phyloP scores from a whole-genome alignment of 1,284 basidiomycete genomes.

The Stygiomarasmius scandens region DNA sequence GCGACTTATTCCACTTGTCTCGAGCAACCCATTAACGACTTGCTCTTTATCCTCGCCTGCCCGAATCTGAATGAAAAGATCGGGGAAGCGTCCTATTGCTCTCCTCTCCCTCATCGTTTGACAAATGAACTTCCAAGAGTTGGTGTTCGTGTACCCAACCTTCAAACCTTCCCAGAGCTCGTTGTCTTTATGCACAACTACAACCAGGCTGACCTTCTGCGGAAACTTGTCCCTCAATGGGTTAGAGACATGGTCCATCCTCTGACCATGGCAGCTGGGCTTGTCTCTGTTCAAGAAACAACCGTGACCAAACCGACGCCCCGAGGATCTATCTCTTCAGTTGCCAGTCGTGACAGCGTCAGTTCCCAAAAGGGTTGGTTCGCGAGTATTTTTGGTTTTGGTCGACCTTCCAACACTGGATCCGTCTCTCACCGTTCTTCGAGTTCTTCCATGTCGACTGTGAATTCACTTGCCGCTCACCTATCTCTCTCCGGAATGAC shows the following conservation, averaged over 20 bases:
- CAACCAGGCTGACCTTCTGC: constrained; percentile 40
- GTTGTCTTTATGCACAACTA: constrained; percentile 41
- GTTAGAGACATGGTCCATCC: constrained; percentile 39
- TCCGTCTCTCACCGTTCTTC: neutral
- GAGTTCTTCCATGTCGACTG: neutral
- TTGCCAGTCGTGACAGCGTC: neutral
- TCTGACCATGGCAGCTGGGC: constrained; percentile 20
- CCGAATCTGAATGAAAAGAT: constrained; percentile 32
- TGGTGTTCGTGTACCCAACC: constrained; percentile 32
- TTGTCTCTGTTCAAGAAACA: neutral
- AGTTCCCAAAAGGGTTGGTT: neutral
- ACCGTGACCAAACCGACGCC: neutral
- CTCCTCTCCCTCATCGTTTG: constrained; percentile 31
- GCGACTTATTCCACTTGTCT: constrained; percentile 16
- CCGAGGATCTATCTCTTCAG: neutral
- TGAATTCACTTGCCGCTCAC: neutral
- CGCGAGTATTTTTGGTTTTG: neutral
- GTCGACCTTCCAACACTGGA: neutral
- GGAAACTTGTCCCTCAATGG: constrained; percentile 40
- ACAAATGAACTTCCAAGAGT: constrained; percentile 37
- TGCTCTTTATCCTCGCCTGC: constrained; percentile 37
- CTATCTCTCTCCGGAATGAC: neutral
- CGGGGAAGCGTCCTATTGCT: neutral
- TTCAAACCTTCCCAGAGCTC: constrained; percentile 38
- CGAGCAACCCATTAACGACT: constrained; percentile 40